phyloP scores from a whole-genome alignment of 2,329 filamentous ascomycete species.

The Botrytis elliptica region DNA sequence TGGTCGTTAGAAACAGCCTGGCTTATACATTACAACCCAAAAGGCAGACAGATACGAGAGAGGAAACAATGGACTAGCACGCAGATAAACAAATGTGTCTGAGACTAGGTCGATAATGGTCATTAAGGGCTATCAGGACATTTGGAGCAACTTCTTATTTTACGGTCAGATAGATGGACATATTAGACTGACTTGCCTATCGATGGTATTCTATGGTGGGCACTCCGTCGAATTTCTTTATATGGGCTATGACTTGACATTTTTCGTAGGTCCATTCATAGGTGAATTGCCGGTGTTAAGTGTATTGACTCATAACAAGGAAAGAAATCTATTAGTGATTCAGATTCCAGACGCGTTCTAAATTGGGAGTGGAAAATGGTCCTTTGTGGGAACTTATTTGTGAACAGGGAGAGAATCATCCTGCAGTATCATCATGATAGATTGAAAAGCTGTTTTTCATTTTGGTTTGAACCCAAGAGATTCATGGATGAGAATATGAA shows the following conservation, averaged over 20 bases:
- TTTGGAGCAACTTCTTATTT: not conserved
- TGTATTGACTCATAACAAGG: not conserved
- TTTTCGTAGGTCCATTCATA: not conserved
- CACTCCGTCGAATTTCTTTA: not conserved
- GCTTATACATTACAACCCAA: not conserved
- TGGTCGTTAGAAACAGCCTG: fast-evolving
- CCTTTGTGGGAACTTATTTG: not conserved
- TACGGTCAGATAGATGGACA: not conserved
- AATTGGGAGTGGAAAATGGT: not conserved
- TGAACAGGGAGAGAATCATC: not conserved
- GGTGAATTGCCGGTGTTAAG: not conserved
- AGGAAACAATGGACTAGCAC: not conserved
- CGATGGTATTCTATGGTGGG: not conserved
- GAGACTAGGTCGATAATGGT: too few relatives aligned
- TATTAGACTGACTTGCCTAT: not conserved
- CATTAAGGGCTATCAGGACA: not conserved
- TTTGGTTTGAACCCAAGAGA: not conserved
- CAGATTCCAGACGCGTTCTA: not conserved
- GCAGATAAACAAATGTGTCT: not conserved
- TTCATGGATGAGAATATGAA: not conserved
- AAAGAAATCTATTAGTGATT: not conserved
- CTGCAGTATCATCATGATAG: not conserved
- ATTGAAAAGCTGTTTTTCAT: not conserved
- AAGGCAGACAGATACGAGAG: not conserved
- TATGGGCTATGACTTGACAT: not conserved